These are phyloP conservation scores for Aspergillus ustus DNA, from an alignment of 2,329 filamentous ascomycete species.

Conservation along the genomic window DNA sequence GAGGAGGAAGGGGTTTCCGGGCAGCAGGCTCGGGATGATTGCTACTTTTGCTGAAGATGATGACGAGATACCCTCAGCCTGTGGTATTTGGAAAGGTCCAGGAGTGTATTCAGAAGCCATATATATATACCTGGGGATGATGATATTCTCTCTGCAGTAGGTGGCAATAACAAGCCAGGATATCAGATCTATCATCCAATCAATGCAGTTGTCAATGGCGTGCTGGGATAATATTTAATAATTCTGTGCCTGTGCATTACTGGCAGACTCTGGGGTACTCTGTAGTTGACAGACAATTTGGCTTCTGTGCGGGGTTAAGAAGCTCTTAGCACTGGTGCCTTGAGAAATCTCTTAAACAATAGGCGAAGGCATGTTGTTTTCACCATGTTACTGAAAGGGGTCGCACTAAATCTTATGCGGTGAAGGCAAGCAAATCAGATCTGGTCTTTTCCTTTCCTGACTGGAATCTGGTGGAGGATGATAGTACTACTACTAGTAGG, in stretches of 20 bases:
- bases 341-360: background rate
- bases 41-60: background rate
- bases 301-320: background rate
- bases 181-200: conserved; percentile 1
- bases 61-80: background rate
- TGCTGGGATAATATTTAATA: background rate
- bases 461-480: background rate
- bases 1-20: no score
- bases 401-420: background rate
- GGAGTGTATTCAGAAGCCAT: background rate
- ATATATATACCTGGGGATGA: background rate
- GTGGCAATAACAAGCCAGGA: background rate
- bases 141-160: background rate
- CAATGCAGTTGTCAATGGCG: background rate
- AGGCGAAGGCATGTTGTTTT: background rate
- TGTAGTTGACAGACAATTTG: background rate
- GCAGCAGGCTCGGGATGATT: background rate
- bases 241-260: background rate
- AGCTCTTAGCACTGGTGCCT: background rate
- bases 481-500: no score
- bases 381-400: background rate
- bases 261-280: background rate
- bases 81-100: background rate
- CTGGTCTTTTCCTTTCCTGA: background rate
- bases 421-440: background rate